These are phyloP conservation scores for Ganoderma lingzhi DNA, from an alignment of 1,284 basidiomycete genomes.

Conservation along the genomic window DNA sequence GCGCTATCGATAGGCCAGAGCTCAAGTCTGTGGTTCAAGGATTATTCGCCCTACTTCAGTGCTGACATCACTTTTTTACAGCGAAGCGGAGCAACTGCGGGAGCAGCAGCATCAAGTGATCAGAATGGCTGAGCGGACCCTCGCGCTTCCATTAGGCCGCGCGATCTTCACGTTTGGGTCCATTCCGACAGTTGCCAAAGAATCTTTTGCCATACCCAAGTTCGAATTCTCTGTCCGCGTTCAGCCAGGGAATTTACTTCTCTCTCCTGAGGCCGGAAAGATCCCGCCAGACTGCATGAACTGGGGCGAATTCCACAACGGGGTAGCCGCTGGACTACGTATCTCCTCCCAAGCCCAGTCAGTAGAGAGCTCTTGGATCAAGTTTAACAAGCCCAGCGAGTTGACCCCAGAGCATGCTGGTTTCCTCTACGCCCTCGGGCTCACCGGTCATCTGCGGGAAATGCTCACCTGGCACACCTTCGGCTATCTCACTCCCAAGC, in stretches of 20 bases:
- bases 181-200: slow-evolving; percentile 72
- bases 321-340: slow-evolving; percentile 90
- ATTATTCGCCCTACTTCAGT: neutral
- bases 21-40: slow-evolving; percentile 60
- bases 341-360: slow-evolving; percentile 80
- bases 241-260: slow-evolving; percentile 70
- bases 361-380: slow-evolving; percentile 92
- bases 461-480: slow-evolving; percentile 93
- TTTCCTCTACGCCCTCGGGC: slow-evolving; percentile 91
- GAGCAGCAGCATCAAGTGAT: slow-evolving; percentile 85
- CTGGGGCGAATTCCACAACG: slow-evolving; percentile 99
- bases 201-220: slow-evolving; percentile 82
- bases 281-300: slow-evolving; percentile 74
- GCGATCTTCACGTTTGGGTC: slow-evolving; percentile 90
- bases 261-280: slow-evolving; percentile 71
- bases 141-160: slow-evolving; percentile 86
- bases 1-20: slow-evolving; percentile 75
- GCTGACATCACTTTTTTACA: slow-evolving; percentile 39
- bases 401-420: slow-evolving; percentile 94
- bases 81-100: slow-evolving; percentile 81
- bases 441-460: slow-evolving; percentile 89
- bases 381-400: slow-evolving; percentile 89
- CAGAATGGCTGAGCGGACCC: slow-evolving; percentile 83
- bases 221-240: slow-evolving; percentile 83
- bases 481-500: slow-evolving; percentile 93